phyloP scores from a whole-genome alignment of 2,329 filamentous ascomycete genomes.

The Fusarium keratoplasticum region DNA sequence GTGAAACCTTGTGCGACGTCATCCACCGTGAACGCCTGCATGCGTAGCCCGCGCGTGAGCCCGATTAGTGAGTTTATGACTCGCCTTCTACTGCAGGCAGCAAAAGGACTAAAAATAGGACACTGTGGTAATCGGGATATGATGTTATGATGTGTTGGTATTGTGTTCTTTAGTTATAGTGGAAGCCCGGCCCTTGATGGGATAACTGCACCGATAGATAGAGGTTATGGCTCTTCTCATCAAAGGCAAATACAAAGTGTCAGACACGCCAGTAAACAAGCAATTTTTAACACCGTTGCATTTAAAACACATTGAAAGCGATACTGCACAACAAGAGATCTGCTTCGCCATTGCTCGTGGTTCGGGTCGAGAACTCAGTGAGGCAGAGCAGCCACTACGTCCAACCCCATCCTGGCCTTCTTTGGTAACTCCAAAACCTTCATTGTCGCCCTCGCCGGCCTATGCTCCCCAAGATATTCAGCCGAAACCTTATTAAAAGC shows the following conservation, averaged over 20 bases:
- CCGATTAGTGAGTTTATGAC: not conserved
- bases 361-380: not conserved
- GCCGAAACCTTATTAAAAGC: not conserved
- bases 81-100: not conserved
- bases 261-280: not conserved
- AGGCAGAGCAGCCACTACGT: not conserved
- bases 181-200: not conserved
- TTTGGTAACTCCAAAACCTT: not conserved
- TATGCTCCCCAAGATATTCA: not conserved
- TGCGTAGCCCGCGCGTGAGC: not conserved
- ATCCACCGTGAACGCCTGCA: not conserved
- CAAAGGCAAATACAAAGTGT: not conserved
- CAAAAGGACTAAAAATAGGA: not conserved
- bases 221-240: not conserved
- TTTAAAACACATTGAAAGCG: not conserved
- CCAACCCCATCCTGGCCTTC: not conserved
- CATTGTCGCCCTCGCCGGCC: not conserved
- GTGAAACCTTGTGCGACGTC: not conserved
- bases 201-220: not conserved
- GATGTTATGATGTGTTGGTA: not conserved
- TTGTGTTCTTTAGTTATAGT: not conserved
- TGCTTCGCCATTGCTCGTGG: not conserved
- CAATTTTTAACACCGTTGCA: not conserved
- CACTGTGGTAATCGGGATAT: not conserved
- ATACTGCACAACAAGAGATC: not conserved